Evolutionary conservation across 2,329 filamentous ascomycete species (phyloP), one percentile per base, ranked within the genome.

Genomic region (Aspergillus caelatus): DNA sequence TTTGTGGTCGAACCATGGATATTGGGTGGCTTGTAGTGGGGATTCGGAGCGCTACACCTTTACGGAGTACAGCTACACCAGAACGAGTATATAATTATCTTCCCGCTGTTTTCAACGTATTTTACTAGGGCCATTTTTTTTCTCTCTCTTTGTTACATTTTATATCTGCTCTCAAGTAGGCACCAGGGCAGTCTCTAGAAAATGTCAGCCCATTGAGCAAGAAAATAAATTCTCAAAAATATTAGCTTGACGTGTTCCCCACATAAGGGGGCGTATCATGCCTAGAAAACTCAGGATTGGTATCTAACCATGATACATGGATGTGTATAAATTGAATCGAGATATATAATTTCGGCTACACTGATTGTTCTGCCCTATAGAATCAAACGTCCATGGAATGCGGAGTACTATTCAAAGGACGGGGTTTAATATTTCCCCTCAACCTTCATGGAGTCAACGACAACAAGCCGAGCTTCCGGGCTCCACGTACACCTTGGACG

Each of bases 21-120:
- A 60, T 30, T 53, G 34, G 48, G 58, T 45, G 26, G 58, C 28
- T 26, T 60, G 41, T 50, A 60, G 58, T 60, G 58, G 36, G 30
- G 57, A 45, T 32, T 39, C 11, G 57, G 52, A 32, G 57, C 57
- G 12, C 39, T 41, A 2, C 45, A 28, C 11, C 45, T 53, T 48
- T 58, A 48, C 36, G 39, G 39, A 41, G 30, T 34, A 60, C 57
- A 34, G n/a, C 52, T 53, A 52, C 45, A 48, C 23, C 23, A 26
- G 12, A 48, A 48, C 12, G 23, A 23, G 48, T 32, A 52, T 32
- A 30, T 21, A 34, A 19, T 52, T 52, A 21, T 52, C 16, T 21
- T 32, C 19, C 28, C 10, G 10, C n/a, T 52, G 26, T 5, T 52
- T 52, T 34, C 28, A 34, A 34, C 28, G 14, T 52, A 52, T 34